Evolutionary conservation across 2,329 filamentous ascomycete genomes (phyloP).

Genomic region (Trichoderma sp.): DNA sequence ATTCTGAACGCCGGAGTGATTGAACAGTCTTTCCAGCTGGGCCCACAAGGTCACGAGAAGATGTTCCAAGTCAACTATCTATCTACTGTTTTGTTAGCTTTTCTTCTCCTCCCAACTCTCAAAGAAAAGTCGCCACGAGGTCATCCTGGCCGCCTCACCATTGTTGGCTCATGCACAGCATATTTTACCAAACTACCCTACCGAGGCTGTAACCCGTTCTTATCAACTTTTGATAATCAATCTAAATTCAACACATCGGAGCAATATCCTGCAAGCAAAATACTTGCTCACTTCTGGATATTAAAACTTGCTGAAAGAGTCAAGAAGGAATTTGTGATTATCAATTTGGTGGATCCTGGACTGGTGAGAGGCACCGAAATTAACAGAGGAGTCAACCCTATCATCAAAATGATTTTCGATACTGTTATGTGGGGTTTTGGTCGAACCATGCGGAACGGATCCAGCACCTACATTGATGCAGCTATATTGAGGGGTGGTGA

Average conservation of each 20-base stretch:
- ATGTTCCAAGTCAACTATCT: background rate
- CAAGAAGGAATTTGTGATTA: background rate
- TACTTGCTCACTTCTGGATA: background rate
- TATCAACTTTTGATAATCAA: background rate
- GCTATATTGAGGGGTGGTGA: background rate
- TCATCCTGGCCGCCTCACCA: no score
- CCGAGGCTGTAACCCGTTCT: background rate
- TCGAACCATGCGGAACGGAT: background rate
- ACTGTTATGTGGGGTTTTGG: background rate
- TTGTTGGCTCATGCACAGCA: background rate
- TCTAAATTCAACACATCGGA: background rate
- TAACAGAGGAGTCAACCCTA: background rate
- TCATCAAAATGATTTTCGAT: background rate
- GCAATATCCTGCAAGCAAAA: background rate
- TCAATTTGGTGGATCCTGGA: background rate
- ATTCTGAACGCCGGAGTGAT: background rate
- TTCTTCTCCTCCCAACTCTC: background rate
- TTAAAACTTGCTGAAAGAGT: background rate
- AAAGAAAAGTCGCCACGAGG: background rate
- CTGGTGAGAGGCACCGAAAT: background rate
- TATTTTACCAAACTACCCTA: background rate
- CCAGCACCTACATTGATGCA: background rate
- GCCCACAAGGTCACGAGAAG: background rate
- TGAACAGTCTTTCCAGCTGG: background rate
- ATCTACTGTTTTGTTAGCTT: background rate